Evolutionary conservation across 495 filamentous ascomycete genomes (phyloP), one percentile per base, ranked within the genome.

Genomic region (Ascodesmis nigricans): DNA sequence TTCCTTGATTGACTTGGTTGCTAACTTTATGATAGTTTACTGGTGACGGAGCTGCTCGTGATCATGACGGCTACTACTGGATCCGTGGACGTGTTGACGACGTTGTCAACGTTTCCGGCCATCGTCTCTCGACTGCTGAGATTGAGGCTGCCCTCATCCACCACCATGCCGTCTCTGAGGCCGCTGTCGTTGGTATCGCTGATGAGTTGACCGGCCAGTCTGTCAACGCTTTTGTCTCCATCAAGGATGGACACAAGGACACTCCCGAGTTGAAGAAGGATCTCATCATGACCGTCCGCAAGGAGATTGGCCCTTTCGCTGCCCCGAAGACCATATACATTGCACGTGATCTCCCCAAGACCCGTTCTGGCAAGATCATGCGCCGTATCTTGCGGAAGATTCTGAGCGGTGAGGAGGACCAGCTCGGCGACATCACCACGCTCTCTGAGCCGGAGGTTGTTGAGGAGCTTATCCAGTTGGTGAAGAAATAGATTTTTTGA

Each of bases 1-100:
- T 19, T 1, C 23, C 26, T 22, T 4, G 11, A 30, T 30, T 15
- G 5, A n/a, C n/a, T n/a, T n/a, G n/a, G 21, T 14, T 29, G 40
- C 54, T 66, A 39, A 70, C 48, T 3, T 11, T 13, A 14, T 10
- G 29, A 3, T 47, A 91, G 80, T 97, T 95, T 67, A 99, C 90
- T 16, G 87, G 87, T 42, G 87, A 99, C 55, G 90, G 90, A 46
- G 87, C 90, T 38, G 90, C 78, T 42, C 77, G 90, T 49, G 87
- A 99, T 55, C 79, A 92, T 58, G 90, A 99, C 44, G 87, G 87
- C 33, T 95, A 95, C 63, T 95, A 95, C 68, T 95, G 90, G 90
- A 95, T 99, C 57, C 82, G 90, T 38, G 90, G 87, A 31, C 80
- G 87, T 60, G 87, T 95, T 19, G 87, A 99, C 52, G 87, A 99